phyloP scores from a whole-genome alignment of 345 rosid genomes.

The Linum usitatissimum region DNA sequence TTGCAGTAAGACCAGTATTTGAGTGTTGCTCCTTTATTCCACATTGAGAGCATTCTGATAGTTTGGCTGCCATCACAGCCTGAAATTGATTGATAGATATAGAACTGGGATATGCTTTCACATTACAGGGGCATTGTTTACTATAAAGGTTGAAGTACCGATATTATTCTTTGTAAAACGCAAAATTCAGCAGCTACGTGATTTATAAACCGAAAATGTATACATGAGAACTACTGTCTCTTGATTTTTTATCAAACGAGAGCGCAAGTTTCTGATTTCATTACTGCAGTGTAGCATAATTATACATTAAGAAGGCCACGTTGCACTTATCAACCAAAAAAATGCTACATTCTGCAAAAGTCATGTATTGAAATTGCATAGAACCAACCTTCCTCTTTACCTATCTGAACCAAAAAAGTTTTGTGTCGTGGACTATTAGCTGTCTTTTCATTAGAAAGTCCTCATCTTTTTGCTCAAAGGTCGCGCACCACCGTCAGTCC shows the following conservation, averaged over 20 bases:
- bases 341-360: neutral
- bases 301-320: neutral
- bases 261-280: neutral
- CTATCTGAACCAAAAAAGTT: neutral
- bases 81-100: neutral
- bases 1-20: neutral
- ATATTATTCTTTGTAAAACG: neutral
- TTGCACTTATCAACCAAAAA: neutral
- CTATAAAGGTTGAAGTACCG: neutral
- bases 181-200: neutral
- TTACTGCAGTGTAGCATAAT: neutral
- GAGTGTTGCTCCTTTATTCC: neutral
- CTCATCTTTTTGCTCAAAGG: slow-evolving; percentile 22
- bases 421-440: neutral
- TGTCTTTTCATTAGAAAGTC: slow-evolving; percentile 11
- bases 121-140: neutral
- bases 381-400: neutral
- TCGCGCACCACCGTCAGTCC: slow-evolving; percentile 40
- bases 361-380: neutral
- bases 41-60: neutral
- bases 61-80: neutral
- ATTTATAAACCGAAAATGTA: neutral
- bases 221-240: neutral
- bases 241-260: neutral
- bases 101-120: neutral